A percentile compares a stretch with the other conserved stretches of the same genome.
phyloP scores from a whole-genome alignment of 2,329 filamentous ascomycete species.

The Madurella mycetomatis region DNA sequence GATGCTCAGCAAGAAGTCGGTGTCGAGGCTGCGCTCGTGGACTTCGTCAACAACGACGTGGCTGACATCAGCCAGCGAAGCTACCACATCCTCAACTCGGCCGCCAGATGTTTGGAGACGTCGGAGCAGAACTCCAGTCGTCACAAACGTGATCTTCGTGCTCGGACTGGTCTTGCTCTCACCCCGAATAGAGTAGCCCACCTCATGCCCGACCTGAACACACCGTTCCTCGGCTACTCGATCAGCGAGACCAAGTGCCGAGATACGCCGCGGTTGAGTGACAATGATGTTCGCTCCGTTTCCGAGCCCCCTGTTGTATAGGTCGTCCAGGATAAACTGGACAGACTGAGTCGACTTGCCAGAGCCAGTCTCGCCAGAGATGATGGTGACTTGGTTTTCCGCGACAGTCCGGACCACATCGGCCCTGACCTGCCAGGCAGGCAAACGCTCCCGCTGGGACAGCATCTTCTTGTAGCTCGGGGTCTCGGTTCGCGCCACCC shows the following conservation, averaged over 20 bases:
- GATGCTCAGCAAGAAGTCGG: constrained; percentile 86
- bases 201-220: constrained; percentile 73
- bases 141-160: constrained; percentile 93
- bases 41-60: constrained; percentile 97
- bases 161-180: constrained; percentile 70
- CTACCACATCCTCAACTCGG: constrained; percentile 70
- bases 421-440: constrained; percentile 81
- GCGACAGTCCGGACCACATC: constrained; percentile 71
- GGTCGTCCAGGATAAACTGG: constrained; percentile 89
- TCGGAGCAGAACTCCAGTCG: constrained; percentile 85
- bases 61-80: constrained; percentile 81
- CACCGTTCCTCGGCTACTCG: constrained; percentile 91
- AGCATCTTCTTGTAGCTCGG: constrained; percentile 71
- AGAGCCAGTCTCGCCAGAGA: constrained; percentile 93
- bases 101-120: constrained; percentile 88
- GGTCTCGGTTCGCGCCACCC: constrained; percentile 63
- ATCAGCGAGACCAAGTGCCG: constrained; percentile 87
- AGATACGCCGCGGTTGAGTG: constrained; percentile 91
- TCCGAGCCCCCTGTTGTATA: constrained; percentile 73
- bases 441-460: constrained; percentile 65
- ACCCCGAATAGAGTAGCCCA: constrained; percentile 87
- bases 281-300: constrained; percentile 84
- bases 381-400: constrained; percentile 83
- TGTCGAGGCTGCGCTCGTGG: constrained; percentile 91
- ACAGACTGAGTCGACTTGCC: constrained; percentile 97